phyloP scores from a whole-genome alignment of 768 basidiomycete species.

The Rhodotorula graminis region DNA sequence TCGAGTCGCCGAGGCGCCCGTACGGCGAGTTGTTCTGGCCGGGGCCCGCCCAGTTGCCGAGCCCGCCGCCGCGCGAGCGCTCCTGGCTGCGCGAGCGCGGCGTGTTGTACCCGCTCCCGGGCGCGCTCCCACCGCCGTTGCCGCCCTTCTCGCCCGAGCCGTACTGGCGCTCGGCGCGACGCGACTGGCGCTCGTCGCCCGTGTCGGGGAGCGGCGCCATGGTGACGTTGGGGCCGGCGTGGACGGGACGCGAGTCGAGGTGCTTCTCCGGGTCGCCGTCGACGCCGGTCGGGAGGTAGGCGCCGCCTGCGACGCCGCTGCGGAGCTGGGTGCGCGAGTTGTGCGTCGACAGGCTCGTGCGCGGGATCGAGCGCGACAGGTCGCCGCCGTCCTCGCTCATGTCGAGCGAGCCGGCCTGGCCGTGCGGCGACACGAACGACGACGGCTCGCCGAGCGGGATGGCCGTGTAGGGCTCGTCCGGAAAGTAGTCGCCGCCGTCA shows the following conservation, averaged over 20 bases:
- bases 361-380: not conserved
- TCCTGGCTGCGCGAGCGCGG: not conserved
- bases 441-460: not conserved
- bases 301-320: not conserved
- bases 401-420: constrained; percentile 13
- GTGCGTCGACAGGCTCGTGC: constrained; percentile 25
- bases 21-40: constrained; percentile 24
- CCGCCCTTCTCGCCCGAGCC: constrained; percentile 16
- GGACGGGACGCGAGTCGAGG: constrained; percentile 18
- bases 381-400: not conserved
- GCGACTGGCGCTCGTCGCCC: not conserved
- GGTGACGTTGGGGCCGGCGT: constrained; percentile 17
- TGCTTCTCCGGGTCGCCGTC: constrained; percentile 16
- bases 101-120: constrained; percentile 15
- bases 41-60: constrained; percentile 35
- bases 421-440: not conserved
- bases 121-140: not conserved
- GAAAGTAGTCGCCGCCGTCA: no score
- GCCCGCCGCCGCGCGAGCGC: constrained; percentile 10
- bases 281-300: not conserved
- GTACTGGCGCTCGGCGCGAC: constrained; percentile 25
- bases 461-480: constrained; percentile 29
- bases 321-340: constrained; percentile 30
- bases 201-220: not conserved
- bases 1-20: constrained; percentile 16